Evolutionary conservation across 805 yeast species (phyloP).

Genomic region (Isabelozyma rhagii): DNA sequence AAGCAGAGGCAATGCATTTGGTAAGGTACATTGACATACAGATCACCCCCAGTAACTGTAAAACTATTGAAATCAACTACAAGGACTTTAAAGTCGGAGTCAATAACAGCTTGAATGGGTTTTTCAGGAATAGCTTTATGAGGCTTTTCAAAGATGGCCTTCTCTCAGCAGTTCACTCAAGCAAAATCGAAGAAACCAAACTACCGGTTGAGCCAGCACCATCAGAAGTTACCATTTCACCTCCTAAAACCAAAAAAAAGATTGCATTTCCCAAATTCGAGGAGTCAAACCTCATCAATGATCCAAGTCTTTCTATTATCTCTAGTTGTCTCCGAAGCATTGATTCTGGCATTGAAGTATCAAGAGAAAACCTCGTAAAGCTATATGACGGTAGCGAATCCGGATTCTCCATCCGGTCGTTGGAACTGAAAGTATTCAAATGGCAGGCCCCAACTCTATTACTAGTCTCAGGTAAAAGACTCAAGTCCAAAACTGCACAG

Average conservation of each 20-base stretch:
- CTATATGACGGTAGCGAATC: conserved; percentile 70
- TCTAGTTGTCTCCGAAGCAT: conserved; percentile 25
- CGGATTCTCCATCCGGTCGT: conserved; percentile 85
- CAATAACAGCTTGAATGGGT: conserved; percentile 11
- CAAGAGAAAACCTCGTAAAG: conserved; percentile 49
- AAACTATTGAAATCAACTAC: conserved; percentile 10
- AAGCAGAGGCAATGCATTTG: conserved; percentile 41
- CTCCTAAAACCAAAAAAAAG: conserved; percentile 1
- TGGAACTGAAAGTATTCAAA: conserved; percentile 79
- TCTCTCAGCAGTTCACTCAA: conserved; percentile 9
- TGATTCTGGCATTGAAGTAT: conserved; percentile 30
- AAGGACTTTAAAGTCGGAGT: conserved; percentile 14
- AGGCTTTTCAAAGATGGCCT: conserved; percentile 31
- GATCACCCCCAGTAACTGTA: conserved; percentile 20
- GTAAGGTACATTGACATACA: conserved; percentile 47
- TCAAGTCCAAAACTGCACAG: conserved; percentile 30
- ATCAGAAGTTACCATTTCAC: not conserved
- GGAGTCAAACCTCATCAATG: conserved; percentile 38
- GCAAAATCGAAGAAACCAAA: not conserved
- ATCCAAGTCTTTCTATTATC: conserved; percentile 37
- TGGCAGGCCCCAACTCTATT: conserved; percentile 88
- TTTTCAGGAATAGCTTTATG: conserved; percentile 13
- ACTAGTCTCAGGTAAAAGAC: conserved; percentile 61
- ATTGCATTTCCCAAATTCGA: conserved; percentile 9
- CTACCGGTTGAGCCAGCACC: not conserved